A percentile compares a stretch with the other conserved stretches of the same genome.
Conservation (phyloP, 2,329 filamentous ascomycete genomes). For the Botrytis elliptica region DNA sequence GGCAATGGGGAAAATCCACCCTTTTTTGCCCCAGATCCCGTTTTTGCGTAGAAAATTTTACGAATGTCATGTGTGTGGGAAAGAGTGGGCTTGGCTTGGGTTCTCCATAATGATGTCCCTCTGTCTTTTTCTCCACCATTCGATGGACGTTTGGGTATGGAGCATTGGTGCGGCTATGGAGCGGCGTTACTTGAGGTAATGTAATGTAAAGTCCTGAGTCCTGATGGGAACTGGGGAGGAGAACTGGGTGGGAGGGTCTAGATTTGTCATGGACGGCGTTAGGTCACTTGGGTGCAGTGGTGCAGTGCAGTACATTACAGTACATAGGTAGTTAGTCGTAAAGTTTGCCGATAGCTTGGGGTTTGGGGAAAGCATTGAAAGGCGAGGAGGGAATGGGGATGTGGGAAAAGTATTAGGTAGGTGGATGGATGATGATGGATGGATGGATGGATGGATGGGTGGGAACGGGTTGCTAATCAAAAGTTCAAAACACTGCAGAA, state of each 20-base stretch:
- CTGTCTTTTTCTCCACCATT: not conserved
- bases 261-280: not conserved
- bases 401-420: not conserved
- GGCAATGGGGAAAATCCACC: constrained; percentile 2
- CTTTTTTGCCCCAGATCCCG: constrained; percentile 7
- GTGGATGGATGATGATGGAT: not conserved
- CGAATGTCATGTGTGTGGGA: constrained; percentile 11
- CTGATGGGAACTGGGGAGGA: not conserved
- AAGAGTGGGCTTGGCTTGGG: constrained; percentile 5
- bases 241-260: not conserved
- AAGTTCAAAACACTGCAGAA: not conserved
- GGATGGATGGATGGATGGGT: not conserved
- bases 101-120: constrained; percentile 3
- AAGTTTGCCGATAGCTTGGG: constrained; percentile 7
- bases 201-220: not conserved
- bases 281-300: not conserved
- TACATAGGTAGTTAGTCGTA: not conserved
- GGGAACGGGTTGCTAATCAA: not conserved
- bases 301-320: not conserved
- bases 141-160: not conserved
- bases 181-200: not conserved
- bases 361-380: constrained; percentile 1
- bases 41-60: constrained; percentile 5
- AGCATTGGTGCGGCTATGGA: not conserved
- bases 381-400: not conserved